Evolutionary conservation across 306 rosid species (phyloP).

Genomic region (Cercis canadensis): DNA sequence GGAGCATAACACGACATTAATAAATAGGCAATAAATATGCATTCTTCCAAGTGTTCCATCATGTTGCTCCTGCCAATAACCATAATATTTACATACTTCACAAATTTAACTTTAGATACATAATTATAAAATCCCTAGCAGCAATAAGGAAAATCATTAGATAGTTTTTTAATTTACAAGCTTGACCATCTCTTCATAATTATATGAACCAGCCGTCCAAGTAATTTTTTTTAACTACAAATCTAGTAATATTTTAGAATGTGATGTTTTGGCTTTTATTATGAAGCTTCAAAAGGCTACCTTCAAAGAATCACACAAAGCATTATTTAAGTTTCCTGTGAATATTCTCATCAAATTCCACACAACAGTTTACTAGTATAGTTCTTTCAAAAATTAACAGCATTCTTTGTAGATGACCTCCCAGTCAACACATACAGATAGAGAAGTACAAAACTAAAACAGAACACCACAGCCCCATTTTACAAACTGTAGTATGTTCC

Average conservation of each 20-base stretch:
- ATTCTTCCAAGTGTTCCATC: conserved; percentile 7
- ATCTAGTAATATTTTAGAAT: not conserved
- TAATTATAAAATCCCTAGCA: not conserved
- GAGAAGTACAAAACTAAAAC: too few relatives aligned
- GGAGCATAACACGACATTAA: conserved; percentile 4
- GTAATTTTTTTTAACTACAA: not conserved
- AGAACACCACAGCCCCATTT: too few relatives aligned
- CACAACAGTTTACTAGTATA: too few relatives aligned
- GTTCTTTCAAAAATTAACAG: not conserved
- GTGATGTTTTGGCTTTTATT: not conserved
- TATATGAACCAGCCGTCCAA: not conserved
- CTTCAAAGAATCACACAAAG: not conserved
- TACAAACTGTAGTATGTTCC: too few relatives aligned
- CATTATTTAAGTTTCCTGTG: not conserved
- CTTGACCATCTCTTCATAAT: not conserved
- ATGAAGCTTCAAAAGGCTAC: not conserved
- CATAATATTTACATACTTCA: too few relatives aligned
- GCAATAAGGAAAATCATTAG: not conserved
- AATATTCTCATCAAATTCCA: too few relatives aligned
- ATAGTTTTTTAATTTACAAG: not conserved
- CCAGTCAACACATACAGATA: too few relatives aligned
- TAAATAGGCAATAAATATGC: not conserved
- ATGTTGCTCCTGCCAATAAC: not conserved
- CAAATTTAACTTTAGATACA: too few relatives aligned
- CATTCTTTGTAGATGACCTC: not conserved